Percentiles rank a stretch among this genome's conserved stretches.
These are phyloP conservation scores for Leccinum angustisporum DNA, from an alignment of 1,284 basidiomycete genomes.

Conservation along the genomic window DNA sequence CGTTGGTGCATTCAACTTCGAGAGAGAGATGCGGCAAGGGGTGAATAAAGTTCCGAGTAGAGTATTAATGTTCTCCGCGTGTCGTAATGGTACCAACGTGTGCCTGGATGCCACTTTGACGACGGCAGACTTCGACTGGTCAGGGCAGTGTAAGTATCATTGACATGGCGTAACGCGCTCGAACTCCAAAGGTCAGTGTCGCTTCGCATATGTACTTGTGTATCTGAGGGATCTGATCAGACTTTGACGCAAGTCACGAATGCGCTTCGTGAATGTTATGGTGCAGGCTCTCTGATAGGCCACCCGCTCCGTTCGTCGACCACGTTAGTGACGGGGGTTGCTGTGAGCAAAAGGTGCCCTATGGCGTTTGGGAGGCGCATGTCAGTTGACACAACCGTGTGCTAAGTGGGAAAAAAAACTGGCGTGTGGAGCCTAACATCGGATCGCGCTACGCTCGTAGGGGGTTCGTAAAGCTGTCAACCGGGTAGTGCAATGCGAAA, in stretches of 20 bases:
- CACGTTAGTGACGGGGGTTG: neutral
- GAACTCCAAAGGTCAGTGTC: neutral
- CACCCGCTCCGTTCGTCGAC: neutral
- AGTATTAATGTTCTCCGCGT: constrained; percentile 5
- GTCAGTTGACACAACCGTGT: neutral
- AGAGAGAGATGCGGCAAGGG: constrained; percentile 2
- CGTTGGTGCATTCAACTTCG: neutral
- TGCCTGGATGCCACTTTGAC: constrained; percentile 10
- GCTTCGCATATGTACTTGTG: neutral
- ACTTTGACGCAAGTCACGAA: neutral
- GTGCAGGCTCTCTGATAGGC: neutral
- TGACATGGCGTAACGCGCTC: neutral
- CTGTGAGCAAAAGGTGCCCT: neutral
- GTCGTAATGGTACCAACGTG: constrained; percentile 13
- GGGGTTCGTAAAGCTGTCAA: constrained; percentile 15
- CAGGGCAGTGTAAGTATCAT: constrained; percentile 2
- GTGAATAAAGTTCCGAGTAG: constrained; percentile 8
- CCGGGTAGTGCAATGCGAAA: neutral
- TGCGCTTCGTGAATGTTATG: neutral
- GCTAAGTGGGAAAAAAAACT: constrained; percentile 14
- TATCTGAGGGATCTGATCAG: neutral
- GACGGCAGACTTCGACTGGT: neutral
- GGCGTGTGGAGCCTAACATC: neutral
- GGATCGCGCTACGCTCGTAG: neutral
- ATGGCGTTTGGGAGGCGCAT: constrained; percentile 1